phyloP scores from a whole-genome alignment of 2,329 filamentous ascomycete species.

The Chrysoporthe austroafricana region DNA sequence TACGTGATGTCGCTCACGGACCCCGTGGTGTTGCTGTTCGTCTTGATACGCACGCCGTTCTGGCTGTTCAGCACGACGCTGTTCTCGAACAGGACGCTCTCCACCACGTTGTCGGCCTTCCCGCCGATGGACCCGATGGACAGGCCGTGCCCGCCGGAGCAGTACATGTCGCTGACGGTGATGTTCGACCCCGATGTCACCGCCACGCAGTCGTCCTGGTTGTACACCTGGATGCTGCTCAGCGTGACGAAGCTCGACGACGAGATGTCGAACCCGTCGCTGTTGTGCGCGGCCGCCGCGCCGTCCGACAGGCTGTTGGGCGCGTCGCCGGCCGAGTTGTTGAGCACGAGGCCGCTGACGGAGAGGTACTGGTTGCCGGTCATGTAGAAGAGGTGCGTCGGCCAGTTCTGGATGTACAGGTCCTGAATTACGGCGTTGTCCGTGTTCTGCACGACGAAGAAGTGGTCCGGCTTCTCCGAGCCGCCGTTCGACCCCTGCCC shows the following conservation, averaged over 20 bases:
- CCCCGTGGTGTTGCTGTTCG: constrained; percentile 50
- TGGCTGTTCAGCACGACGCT: constrained; percentile 55
- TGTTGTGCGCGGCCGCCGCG: constrained; percentile 50
- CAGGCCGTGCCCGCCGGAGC: constrained; percentile 49
- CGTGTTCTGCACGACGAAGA: constrained; percentile 4
- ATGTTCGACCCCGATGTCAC: constrained; percentile 58
- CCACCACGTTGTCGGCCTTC: constrained; percentile 55
- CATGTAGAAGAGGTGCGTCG: constrained; percentile 48
- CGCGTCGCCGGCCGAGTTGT: constrained; percentile 44
- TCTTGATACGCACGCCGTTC: constrained; percentile 58
- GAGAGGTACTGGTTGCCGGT: constrained; percentile 40
- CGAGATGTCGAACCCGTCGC: constrained; percentile 63
- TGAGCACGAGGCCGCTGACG: constrained; percentile 42
- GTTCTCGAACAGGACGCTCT: constrained; percentile 53
- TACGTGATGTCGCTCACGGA: constrained; percentile 45
- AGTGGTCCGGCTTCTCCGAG: constrained; percentile 12
- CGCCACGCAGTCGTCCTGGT: constrained; percentile 66
- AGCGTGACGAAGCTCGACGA: constrained; percentile 54
- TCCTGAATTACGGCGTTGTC: constrained; percentile 40
- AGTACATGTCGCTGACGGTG: constrained; percentile 48
- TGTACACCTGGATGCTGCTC: constrained; percentile 56
- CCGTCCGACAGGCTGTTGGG: constrained; percentile 31
- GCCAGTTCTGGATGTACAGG: constrained; percentile 48
- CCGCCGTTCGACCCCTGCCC: constrained; percentile 17
- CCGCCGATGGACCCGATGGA: constrained; percentile 51